Percentiles rank a stretch among this genome's conserved stretches.
phyloP scores from a whole-genome alignment of 441 rosid genomes.

The Populus trichocarpa region DNA sequence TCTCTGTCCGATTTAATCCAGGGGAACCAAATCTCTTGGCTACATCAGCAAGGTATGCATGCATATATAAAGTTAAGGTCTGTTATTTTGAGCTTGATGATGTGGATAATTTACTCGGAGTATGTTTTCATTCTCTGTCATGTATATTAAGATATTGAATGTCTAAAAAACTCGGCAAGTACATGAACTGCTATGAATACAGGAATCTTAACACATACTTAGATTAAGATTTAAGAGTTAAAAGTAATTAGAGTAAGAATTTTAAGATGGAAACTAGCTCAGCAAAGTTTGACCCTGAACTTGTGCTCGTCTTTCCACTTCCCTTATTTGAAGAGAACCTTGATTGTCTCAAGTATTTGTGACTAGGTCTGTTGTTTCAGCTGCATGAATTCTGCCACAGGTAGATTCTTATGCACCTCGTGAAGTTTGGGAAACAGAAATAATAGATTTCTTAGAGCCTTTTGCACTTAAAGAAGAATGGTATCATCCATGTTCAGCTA shows the following conservation, averaged over 20 bases:
- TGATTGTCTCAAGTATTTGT: no score
- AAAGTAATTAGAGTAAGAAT: background rate
- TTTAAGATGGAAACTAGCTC: no score
- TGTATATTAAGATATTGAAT: background rate
- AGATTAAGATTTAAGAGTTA: background rate
- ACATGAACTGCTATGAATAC: background rate
- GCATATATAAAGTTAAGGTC: background rate
- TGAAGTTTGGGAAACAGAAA: background rate
- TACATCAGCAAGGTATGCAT: slow-evolving; percentile 66
- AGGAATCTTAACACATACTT: background rate
- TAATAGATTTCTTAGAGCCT: background rate
- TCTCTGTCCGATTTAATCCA: slow-evolving; percentile 88
- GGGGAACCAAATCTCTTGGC: slow-evolving; percentile 89
- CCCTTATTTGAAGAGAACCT: no score
- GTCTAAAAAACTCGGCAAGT: background rate
- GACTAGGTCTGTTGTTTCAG: no score
- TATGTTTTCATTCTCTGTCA: background rate
- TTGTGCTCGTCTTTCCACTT: no score
- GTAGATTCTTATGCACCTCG: background rate
- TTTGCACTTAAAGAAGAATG: background rate
- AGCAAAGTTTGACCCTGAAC: no score
- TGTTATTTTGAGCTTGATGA: background rate
- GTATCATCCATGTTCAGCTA: background rate
- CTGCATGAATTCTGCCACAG: background rate
- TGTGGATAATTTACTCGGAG: background rate